These are phyloP conservation scores for Hyaloraphidium curvatum DNA, from an alignment of 192 early-diverging fungal genomes.

Conservation along the genomic window DNA sequence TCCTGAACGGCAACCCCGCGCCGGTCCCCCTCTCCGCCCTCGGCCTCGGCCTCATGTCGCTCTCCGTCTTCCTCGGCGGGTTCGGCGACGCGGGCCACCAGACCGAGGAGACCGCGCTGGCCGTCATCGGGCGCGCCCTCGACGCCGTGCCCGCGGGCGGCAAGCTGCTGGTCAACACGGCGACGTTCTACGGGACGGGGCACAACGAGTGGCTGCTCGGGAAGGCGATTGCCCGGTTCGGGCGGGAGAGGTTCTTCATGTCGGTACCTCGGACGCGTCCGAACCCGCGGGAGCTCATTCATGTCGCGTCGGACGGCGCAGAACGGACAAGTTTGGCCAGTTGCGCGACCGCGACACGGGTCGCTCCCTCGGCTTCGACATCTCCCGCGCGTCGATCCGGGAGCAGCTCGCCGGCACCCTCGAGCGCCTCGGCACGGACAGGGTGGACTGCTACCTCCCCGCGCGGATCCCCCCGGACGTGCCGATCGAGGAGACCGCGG, in stretches of 20 bases:
- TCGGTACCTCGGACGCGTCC: neutral
- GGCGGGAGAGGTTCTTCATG: constrained; percentile 1
- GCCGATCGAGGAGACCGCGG: neutral
- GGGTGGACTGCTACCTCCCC: neutral
- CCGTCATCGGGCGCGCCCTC: neutral
- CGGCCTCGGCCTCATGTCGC: neutral
- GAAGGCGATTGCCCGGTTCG: neutral
- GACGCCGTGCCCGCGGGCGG: too few species aligned
- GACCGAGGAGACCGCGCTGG: neutral
- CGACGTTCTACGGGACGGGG: neutral
- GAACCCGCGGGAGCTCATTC: neutral
- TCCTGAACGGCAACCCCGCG: neutral
- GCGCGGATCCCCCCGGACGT: neutral
- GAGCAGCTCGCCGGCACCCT: neutral
- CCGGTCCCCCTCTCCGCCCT: neutral
- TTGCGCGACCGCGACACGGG: neutral
- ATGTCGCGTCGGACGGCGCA: neutral
- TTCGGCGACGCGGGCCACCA: neutral
- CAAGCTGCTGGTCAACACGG: neutral
- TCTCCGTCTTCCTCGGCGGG: neutral
- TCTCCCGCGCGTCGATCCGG: neutral
- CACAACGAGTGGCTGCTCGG: neutral
- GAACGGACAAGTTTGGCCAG: neutral
- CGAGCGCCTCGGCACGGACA: neutral
- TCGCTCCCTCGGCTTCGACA: neutral